Evolutionary conservation across 495 filamentous ascomycete genomes (phyloP).

Genomic region (Astrocystis sublimbata): DNA sequence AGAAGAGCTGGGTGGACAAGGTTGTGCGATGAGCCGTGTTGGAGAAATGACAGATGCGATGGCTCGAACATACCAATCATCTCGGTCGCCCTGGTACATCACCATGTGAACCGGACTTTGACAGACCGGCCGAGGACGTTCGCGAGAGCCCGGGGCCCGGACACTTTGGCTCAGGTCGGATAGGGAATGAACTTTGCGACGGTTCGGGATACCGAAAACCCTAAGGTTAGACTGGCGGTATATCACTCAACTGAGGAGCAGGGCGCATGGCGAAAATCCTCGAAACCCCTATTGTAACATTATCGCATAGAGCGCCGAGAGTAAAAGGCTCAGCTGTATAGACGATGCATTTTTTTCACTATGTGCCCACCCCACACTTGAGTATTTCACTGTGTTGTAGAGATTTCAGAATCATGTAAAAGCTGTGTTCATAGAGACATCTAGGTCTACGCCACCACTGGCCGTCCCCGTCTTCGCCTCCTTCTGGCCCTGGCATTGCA

Average conservation of each 20-base stretch:
- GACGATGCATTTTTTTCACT: conserved; percentile 22
- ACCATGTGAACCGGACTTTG: not conserved
- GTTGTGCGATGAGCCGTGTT: conserved; percentile 54
- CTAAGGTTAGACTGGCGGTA: not conserved
- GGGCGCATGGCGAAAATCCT: conserved; percentile 25
- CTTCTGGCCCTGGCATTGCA: conserved; percentile 25
- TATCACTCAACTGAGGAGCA: conserved; percentile 5
- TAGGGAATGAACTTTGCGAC: not conserved
- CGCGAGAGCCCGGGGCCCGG: not conserved
- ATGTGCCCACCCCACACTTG: not conserved
- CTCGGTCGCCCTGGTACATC: not conserved
- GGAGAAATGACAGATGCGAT: not conserved
- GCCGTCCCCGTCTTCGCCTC: not conserved
- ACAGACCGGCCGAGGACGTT: not conserved
- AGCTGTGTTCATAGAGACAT: conserved; percentile 24
- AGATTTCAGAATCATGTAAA: conserved; percentile 21
- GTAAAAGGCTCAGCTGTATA: conserved; percentile 26
- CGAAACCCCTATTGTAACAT: conserved; percentile 29
- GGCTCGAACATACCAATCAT: not conserved
- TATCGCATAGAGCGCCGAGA: conserved; percentile 29
- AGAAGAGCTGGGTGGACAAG: conserved; percentile 83
- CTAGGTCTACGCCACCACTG: conserved; percentile 22
- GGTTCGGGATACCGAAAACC: not conserved
- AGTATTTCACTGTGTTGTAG: not conserved
- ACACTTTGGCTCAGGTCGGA: not conserved